Base-by-base conservation (phyloP, 2,329 filamentous ascomycete species). In the Cadophora gregata region DNA sequence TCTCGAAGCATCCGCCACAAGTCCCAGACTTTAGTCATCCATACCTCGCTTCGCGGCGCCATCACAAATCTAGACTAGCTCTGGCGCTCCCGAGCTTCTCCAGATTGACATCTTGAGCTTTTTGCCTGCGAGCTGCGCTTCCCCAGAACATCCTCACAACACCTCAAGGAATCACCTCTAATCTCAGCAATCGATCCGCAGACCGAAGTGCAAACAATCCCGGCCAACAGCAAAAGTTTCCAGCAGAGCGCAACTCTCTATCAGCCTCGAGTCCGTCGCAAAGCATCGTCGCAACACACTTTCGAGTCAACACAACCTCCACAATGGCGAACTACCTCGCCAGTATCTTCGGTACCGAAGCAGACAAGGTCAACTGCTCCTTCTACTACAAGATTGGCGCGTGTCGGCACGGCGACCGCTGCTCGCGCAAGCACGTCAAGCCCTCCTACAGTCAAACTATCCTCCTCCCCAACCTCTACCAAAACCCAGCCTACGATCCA, bases 381-480 rank as follows among this genome's bases (percentile, higher is more conserved):
- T 99, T 99, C 88, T 99, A 99, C 89, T 94, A 97, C 91, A 99
- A 99, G 85, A 99, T 99, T 81, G 96, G 96, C 79, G 96, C 96
- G 63, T 99, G 96, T 85, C 91, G 96, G 70, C 96, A 99, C 85
- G 96, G 96, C 78, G 96, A 99, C 83, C 93, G 96, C 77, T 99
- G 96, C 86, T 96, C 92, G 69, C 90, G 96, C 75, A 99, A 99
- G 82, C 96, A 99, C 82, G 96, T 99, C 84, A 99, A 99, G 84
- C 96, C 96, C 0, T 97, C 93, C 25, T 99, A 99, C 87, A 92
- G 88, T 71, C 96, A 99, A 81, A 99, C 96, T 24, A 94, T 99
- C 80, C 91, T 99, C 73, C 93, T 99, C 79, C 96, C 96, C 56
- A 97, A 97, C 81, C 92, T 99, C 75, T 99, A 99, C 86, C 96